These are phyloP conservation scores for Trichaptum fuscoviolaceum DNA, from an alignment of 768 basidiomycete genomes.

Conservation along the genomic window DNA sequence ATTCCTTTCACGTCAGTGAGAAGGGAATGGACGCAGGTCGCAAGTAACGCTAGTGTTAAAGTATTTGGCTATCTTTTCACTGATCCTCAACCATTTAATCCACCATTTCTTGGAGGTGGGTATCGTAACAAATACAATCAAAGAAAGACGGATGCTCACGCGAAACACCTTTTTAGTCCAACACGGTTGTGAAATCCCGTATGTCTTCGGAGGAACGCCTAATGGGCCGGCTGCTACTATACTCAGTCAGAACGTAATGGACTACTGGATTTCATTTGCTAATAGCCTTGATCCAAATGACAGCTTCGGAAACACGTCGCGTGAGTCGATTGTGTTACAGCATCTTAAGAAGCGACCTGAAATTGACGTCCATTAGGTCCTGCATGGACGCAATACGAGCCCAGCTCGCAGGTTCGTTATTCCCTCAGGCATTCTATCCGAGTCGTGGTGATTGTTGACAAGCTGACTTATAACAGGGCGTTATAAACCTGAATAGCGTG, in stretches of 20 bases:
- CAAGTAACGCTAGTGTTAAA: conserved; percentile 5
- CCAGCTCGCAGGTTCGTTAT: neutral
- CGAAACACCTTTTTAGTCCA: conserved; percentile 17
- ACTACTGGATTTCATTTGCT: conserved; percentile 40
- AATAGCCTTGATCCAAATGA: conserved; percentile 36
- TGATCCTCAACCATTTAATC: conserved; percentile 9
- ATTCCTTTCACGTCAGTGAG: conserved; percentile 15
- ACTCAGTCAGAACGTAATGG: conserved; percentile 31
- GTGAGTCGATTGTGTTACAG: neutral
- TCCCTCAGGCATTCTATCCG: neutral
- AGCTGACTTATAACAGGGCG: conserved; percentile 2
- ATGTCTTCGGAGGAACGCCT: conserved; percentile 28
- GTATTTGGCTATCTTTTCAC: conserved; percentile 16
- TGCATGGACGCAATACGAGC: neutral
- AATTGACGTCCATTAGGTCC: neutral
- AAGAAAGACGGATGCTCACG: neutral
- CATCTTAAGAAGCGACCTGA: neutral
- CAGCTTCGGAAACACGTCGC: neutral
- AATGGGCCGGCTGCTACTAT: conserved; percentile 16
- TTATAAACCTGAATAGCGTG: conserved; percentile 6
- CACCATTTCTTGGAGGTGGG: conserved; percentile 4
- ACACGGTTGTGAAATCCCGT: conserved; percentile 30
- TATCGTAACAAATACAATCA: conserved; percentile 8
- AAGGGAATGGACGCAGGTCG: conserved; percentile 10
- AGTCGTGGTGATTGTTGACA: neutral